A percentile compares a stretch with the other conserved stretches of the same genome.
Conservation (phyloP, 306 rosid genomes). For the Prunus persica region Prunus_persica_NCBIv2 NC_034015.1:15196001-15196500, state of each 20-base stretch:
- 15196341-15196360: background rate
- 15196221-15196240: background rate
- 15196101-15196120: background rate
- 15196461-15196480: background rate
- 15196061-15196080: background rate
- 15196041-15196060: background rate
- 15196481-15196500: background rate
- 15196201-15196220: background rate
- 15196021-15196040: background rate
- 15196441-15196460: background rate
- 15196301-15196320: fast-evolving
- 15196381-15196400: background rate
- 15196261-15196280: no score
- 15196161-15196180: background rate
- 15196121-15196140: background rate
- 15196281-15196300: no score
- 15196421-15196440: background rate
- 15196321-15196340: background rate
- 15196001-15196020: background rate
- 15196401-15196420: background rate
- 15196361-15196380: background rate
- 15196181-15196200: background rate
- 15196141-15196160: background rate
- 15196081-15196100: background rate
- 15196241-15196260: no score